Conservation (phyloP, 768 basidiomycete genomes). For the Tylopilus balloui region DNA sequence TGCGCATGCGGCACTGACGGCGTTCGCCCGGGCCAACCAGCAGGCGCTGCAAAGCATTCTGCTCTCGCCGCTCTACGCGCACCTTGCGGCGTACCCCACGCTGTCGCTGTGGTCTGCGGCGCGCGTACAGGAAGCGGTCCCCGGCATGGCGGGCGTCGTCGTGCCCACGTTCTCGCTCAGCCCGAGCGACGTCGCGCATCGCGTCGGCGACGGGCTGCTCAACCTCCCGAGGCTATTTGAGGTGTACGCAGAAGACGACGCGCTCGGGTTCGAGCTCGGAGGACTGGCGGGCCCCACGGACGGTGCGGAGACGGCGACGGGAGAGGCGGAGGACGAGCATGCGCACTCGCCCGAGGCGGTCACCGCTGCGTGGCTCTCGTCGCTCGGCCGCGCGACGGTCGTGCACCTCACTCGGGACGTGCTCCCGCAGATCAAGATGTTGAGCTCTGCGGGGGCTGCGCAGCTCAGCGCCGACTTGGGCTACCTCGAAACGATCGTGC, state of each 20-base stretch:
- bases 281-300: constrained; percentile 68
- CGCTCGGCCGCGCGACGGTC: constrained; percentile 78
- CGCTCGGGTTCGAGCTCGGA: constrained; percentile 80
- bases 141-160: constrained; percentile 39
- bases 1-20: constrained; percentile 51
- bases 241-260: constrained; percentile 89
- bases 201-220: constrained; percentile 88
- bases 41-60: constrained; percentile 76
- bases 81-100: constrained; percentile 67
- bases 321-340: constrained; percentile 15
- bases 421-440: constrained; percentile 63
- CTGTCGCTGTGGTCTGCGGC: constrained; percentile 61
- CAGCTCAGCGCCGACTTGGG: constrained; percentile 86
- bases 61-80: constrained; percentile 72
- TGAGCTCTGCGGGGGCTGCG: constrained; percentile 65
- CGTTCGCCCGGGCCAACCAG: constrained; percentile 73
- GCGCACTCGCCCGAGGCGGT: constrained; percentile 65
- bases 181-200: constrained; percentile 83
- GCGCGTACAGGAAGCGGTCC: constrained; percentile 21
- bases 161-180: constrained; percentile 92
- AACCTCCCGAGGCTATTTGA: constrained; percentile 93
- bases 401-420: constrained; percentile 64
- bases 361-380: constrained; percentile 87
- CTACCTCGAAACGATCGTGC: constrained; percentile 86
- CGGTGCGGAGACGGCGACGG: constrained; percentile 31